Conservation (phyloP, 2,329 filamentous ascomycete species). For the Pseudopyricularia javanii region DNA sequence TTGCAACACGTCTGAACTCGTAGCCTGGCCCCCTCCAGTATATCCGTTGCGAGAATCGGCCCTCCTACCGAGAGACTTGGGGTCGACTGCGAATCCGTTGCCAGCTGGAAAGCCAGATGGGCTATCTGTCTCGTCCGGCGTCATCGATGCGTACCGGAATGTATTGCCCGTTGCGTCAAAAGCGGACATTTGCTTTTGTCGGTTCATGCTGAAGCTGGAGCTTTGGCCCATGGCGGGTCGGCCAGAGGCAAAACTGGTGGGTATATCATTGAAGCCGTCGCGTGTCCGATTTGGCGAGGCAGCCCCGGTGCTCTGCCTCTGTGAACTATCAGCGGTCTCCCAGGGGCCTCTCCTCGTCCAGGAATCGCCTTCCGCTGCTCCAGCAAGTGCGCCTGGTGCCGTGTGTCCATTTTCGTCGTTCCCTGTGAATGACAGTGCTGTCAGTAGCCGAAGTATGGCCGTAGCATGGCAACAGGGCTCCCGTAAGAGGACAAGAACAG, state of each 20-base stretch:
- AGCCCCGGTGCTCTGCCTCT: conserved; percentile 33
- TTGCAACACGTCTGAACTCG: not conserved
- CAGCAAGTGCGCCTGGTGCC: conserved; percentile 57
- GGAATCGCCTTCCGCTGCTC: conserved; percentile 55
- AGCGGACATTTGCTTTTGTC: not conserved
- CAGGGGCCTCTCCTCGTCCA: conserved; percentile 47
- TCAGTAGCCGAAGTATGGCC: conserved; percentile 8
- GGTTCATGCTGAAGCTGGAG: conserved; percentile 9
- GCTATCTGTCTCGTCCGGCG: not conserved
- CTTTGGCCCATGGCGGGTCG: conserved; percentile 32
- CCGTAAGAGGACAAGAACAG: conserved; percentile 3
- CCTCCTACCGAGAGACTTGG: not conserved
- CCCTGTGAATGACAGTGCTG: conserved; percentile 12
- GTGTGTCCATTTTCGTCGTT: conserved; percentile 41
- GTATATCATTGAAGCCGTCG: conserved; percentile 29
- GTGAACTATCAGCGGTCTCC: conserved; percentile 37
- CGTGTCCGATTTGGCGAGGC: conserved; percentile 47
- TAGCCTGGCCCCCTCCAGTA: not conserved
- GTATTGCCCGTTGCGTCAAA: not conserved
- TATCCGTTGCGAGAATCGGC: not conserved
- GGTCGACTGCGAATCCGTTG: not conserved
- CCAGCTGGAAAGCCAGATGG: not conserved
- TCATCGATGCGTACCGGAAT: not conserved
- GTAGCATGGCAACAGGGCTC: not conserved
- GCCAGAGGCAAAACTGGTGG: conserved; percentile 30